A percentile compares a stretch with the other conserved stretches of the same genome.
These are phyloP conservation scores for Sphenostylis stenocarpa DNA, from an alignment of 306 rosid species.

Conservation along the genomic window DNA sequence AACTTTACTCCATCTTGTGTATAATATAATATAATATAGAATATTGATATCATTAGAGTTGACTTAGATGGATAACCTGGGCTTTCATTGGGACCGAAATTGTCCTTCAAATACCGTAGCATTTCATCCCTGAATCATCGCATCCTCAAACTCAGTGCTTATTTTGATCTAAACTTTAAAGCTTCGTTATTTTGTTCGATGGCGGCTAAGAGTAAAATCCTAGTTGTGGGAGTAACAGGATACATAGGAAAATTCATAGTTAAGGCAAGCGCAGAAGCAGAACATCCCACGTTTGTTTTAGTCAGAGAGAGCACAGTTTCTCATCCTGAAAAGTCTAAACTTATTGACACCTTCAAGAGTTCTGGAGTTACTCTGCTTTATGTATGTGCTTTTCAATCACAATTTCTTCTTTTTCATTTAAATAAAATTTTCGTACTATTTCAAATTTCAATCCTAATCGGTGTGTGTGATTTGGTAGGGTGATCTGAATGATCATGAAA, in stretches of 20 bases:
- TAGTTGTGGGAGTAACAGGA: slow-evolving; percentile 46
- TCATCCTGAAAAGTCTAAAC: slow-evolving; percentile 35
- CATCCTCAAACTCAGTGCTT: neutral
- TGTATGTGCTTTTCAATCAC: slow-evolving; percentile 28
- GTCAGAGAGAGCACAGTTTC: slow-evolving; percentile 35
- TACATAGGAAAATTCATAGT: slow-evolving; percentile 23
- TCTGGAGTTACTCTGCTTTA: slow-evolving; percentile 39
- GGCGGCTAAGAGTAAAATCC: slow-evolving; percentile 46
- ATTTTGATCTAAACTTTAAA: neutral
- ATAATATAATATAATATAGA: no score
- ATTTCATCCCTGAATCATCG: neutral
- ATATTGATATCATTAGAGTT: no score
- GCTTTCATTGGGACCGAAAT: no score
- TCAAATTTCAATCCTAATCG: neutral
- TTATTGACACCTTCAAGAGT: slow-evolving; percentile 39
- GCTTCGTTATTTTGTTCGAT: neutral
- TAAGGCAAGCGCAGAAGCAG: slow-evolving; percentile 41
- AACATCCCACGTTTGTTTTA: slow-evolving; percentile 42
- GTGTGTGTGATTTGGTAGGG: slow-evolving; percentile 22
- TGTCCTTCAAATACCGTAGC: neutral
- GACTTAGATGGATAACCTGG: no score
- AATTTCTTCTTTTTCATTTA: neutral
- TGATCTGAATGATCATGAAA: slow-evolving; percentile 37
- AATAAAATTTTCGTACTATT: neutral
- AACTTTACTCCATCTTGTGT: no score